Percentiles rank a stretch among this genome's conserved stretches.
phyloP scores from a whole-genome alignment of 805 yeast species.

The Scheffersomyces coipomensis region DNA sequence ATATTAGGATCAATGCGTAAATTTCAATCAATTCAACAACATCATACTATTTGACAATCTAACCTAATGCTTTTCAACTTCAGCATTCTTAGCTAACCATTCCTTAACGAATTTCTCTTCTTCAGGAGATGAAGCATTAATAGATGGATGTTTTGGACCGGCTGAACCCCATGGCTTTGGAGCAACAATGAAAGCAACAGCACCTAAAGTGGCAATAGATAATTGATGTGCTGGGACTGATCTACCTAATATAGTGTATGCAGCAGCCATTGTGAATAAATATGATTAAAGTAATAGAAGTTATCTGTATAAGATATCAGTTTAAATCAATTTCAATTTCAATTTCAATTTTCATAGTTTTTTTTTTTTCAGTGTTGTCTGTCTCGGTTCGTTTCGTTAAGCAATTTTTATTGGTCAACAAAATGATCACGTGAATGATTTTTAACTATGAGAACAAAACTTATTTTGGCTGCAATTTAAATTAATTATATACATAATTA shows the following conservation, averaged over 20 bases:
- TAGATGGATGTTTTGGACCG: slow-evolving; percentile 61
- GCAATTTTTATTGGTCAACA: slow-evolving; percentile 1
- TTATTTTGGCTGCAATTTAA: too few relatives aligned
- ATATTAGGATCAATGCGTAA: too few relatives aligned
- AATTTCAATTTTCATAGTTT: too few relatives aligned
- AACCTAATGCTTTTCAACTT: slow-evolving; percentile 29
- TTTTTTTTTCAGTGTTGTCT: too few relatives aligned
- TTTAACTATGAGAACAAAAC: too few relatives aligned
- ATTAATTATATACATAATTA: too few relatives aligned
- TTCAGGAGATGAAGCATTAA: slow-evolving; percentile 78
- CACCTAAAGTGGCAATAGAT: slow-evolving; percentile 77
- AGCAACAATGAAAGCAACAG: slow-evolving; percentile 57
- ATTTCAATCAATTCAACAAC: too few relatives aligned
- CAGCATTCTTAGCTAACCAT: slow-evolving; percentile 58
- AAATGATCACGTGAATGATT: neutral
- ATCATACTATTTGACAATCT: too few relatives aligned
- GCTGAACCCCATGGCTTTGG: slow-evolving; percentile 76
- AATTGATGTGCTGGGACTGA: slow-evolving; percentile 79
- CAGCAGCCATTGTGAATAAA: slow-evolving; percentile 85
- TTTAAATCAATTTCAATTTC: too few relatives aligned
- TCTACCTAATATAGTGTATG: slow-evolving; percentile 83
- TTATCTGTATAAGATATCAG: too few relatives aligned
- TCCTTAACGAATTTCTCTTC: slow-evolving; percentile 80
- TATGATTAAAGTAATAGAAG: too few relatives aligned
- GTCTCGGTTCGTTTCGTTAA: too few relatives aligned